Evolutionary conservation across 208 protist species (phyloP), one percentile per base, ranked within the genome.

Genomic region (Leishmania lainsoni): DNA sequence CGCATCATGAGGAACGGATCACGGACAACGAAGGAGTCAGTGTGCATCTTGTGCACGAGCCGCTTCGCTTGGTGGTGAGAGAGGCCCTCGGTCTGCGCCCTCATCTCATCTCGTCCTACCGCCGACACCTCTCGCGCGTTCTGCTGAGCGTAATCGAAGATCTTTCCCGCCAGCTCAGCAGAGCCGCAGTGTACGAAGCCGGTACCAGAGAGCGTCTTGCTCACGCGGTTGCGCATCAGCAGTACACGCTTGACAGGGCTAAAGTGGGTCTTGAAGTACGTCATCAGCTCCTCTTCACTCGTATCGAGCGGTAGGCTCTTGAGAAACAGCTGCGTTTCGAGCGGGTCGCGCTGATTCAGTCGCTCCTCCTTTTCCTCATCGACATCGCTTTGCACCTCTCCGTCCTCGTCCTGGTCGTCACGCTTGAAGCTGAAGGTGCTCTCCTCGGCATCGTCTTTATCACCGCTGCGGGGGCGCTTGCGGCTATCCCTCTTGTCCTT

Each of bases 351-450:
- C 83, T 93, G 70, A 83, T 98, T 98, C 84, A 98, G 73, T 56
- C 93, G 93, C 77, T 95, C 86, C 88, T 96, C 87, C 83, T 94
- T 93, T 78, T 96, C 93, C 86, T 98, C 95, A 72, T 98, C 95
- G 39, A 98, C 91, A 66, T 98, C 95, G 73, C 92, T 96, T 83
- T 98, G 93, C 78, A 98, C 93, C 86, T 98, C 94, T 51, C 68
- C 85, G 42, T 87, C 90, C 17, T 88, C 90, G 59, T 93, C 92
- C 74, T 83, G 83, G 17, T 65, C 83, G 70, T 84, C 81, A 69
- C 76, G 78, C 45, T 66, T 78, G 75, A 89, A 89, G 59, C 39
- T 88, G 58, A 90, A 88, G 48, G 78, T 86, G 75, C 75, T 86
- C 69, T 89, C 84, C 3, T 80, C 80, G n/a, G 86, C 87, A 22